Conservation (phyloP, 371 early-diverging fungal species). For the Phascolomyces articulosus region DNA sequence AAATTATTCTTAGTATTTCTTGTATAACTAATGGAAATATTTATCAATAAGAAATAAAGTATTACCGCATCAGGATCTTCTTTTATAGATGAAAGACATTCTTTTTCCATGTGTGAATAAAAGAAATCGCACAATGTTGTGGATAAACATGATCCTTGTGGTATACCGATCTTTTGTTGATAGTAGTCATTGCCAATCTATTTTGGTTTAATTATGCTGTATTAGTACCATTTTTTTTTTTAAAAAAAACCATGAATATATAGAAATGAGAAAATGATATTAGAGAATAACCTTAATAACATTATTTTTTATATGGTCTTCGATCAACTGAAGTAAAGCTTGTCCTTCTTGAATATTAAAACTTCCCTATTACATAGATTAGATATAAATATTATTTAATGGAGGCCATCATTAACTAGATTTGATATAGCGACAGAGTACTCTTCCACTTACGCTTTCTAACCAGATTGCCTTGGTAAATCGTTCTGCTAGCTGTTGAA, state of each 20-base stretch:
- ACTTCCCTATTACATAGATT: constrained; percentile 32
- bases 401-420: too few species aligned
- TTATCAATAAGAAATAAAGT: background rate
- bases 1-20: background rate
- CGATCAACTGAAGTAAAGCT: constrained; percentile 35
- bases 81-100: constrained; percentile 19
- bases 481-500: background rate
- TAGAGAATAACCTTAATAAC: constrained; percentile 65
- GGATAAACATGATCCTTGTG: constrained; percentile 90
- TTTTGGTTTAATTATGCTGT: too few species aligned
- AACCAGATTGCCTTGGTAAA: background rate
- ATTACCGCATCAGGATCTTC: constrained; percentile 28
- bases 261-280: too few species aligned
- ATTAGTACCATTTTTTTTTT: too few species aligned
- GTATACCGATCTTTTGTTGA: constrained; percentile 77
- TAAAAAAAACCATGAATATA: too few species aligned
- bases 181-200: constrained; percentile 59
- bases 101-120: constrained; percentile 72
- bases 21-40: background rate
- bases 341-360: constrained; percentile 23
- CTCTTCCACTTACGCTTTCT: background rate
- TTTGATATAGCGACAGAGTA: too few species aligned
- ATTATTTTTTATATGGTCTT: constrained; percentile 54
- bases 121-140: constrained; percentile 84
- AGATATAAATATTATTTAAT: background rate